Evolutionary conservation across 2,329 filamentous ascomycete genomes (phyloP).

Genomic region (Chaetomiaceae sp.): DNA sequence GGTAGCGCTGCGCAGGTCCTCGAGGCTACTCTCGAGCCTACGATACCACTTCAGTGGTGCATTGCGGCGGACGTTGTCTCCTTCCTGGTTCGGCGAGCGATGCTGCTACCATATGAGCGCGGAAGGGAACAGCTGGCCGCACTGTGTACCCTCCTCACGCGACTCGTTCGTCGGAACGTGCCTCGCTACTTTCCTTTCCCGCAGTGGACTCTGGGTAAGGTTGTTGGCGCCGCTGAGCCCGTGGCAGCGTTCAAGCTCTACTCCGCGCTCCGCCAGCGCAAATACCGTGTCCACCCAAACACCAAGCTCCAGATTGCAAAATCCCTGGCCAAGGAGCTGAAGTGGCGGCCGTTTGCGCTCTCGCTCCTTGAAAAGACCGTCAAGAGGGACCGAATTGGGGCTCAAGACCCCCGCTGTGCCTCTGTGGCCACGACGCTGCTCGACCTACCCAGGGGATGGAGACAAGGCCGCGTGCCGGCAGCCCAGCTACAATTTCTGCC

Average conservation of each 20-base stretch:
- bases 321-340: slow-evolving; percentile 35
- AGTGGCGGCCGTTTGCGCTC: slow-evolving; percentile 38
- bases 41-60: slow-evolving; percentile 13
- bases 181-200: slow-evolving; percentile 27
- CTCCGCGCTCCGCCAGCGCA: slow-evolving; percentile 26
- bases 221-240: slow-evolving; percentile 9
- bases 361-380: slow-evolving; percentile 37
- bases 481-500: slow-evolving; percentile 24
- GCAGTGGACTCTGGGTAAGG: slow-evolving; percentile 32
- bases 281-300: slow-evolving; percentile 32
- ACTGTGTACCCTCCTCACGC: slow-evolving; percentile 13
- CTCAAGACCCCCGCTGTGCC: slow-evolving; percentile 42
- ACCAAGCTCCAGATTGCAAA: slow-evolving; percentile 45
- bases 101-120: neutral
- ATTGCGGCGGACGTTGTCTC: slow-evolving; percentile 19
- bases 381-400: slow-evolving; percentile 31
- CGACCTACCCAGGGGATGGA: slow-evolving; percentile 29
- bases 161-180: slow-evolving; percentile 15
- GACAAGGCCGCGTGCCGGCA: slow-evolving; percentile 11
- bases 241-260: slow-evolving; percentile 32
- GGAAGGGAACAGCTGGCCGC: neutral
- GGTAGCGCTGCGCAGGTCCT: slow-evolving; percentile 18
- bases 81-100: slow-evolving; percentile 12
- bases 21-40: slow-evolving; percentile 17
- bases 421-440: slow-evolving; percentile 57